These are phyloP conservation scores for Mallotus japonicus DNA, from an alignment of 441 rosid genomes.

Conservation along the genomic window DNA sequence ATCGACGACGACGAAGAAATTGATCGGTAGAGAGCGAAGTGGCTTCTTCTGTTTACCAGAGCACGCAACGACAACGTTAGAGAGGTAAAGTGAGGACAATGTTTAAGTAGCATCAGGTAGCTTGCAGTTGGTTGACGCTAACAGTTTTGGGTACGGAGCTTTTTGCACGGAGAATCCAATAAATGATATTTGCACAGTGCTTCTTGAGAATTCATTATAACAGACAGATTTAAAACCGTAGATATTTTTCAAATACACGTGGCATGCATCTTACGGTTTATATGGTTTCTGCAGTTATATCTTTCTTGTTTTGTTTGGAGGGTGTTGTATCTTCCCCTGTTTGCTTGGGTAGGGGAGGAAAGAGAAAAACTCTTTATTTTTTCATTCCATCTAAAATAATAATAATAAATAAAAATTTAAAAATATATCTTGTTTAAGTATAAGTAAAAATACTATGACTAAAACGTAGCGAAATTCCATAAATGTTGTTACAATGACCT, in stretches of 20 bases:
- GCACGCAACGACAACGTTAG: background rate
- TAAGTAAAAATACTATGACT: too few relatives aligned
- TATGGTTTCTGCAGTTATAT: background rate
- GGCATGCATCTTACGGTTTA: background rate
- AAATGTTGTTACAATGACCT: background rate
- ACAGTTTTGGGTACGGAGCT: too few relatives aligned
- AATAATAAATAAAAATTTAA: too few relatives aligned
- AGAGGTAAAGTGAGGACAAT: background rate
- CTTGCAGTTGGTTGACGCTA: too few relatives aligned
- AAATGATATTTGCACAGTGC: background rate
- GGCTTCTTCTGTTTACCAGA: too few relatives aligned
- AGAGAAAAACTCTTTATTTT: too few relatives aligned
- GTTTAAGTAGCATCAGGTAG: too few relatives aligned
- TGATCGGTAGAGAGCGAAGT: slow-evolving; percentile 20
- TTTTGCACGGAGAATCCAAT: slow-evolving; percentile 20
- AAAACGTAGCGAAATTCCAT: background rate
- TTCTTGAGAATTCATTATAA: background rate
- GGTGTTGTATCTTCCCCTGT: too few relatives aligned
- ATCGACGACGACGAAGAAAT: slow-evolving; percentile 33
- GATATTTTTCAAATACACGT: slow-evolving; percentile 3
- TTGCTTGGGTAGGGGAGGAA: too few relatives aligned
- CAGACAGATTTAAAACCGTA: slow-evolving; percentile 13
- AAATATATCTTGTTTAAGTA: too few relatives aligned
- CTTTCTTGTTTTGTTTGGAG: too few relatives aligned
- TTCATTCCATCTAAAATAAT: too few relatives aligned